Percentiles rank a stretch among this genome's conserved stretches.
Evolutionary conservation across 2,329 filamentous ascomycete genomes (phyloP).

Genomic region (Rugonectria rugulosa): DNA sequence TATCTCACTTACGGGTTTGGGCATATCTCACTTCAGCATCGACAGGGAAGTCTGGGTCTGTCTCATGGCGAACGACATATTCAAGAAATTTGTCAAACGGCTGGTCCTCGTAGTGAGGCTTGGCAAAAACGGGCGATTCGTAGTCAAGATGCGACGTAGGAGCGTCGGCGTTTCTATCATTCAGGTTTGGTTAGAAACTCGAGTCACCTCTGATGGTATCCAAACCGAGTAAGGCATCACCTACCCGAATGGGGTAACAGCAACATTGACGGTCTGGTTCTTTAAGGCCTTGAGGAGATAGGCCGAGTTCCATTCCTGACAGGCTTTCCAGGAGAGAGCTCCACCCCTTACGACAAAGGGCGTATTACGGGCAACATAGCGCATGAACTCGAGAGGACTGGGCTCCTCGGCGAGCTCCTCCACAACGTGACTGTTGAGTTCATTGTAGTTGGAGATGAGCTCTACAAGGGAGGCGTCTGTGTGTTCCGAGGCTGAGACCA

Average conservation of each 20-base stretch:
- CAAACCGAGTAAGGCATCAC: constrained; percentile 28
- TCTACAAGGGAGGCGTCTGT: too few species aligned
- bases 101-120: constrained; percentile 73
- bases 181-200: background rate
- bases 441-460: constrained; percentile 74
- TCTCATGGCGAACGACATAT: constrained; percentile 67
- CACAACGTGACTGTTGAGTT: constrained; percentile 69
- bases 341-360: constrained; percentile 76
- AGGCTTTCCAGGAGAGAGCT: constrained; percentile 69
- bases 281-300: constrained; percentile 65
- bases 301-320: constrained; percentile 65
- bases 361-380: constrained; percentile 75
- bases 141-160: constrained; percentile 40
- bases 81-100: constrained; percentile 68
- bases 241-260: constrained; percentile 76
- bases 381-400: constrained; percentile 81
- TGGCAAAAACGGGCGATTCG: constrained; percentile 64
- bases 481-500: too few species aligned
- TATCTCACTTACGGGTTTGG: constrained; percentile 68
- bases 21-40: constrained; percentile 70
- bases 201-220: too few species aligned
- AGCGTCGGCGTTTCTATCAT: constrained; percentile 47
- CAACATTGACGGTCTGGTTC: constrained; percentile 72
- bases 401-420: constrained; percentile 71
- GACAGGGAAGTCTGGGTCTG: constrained; percentile 40